Percentiles rank a stretch among this genome's conserved stretches.
Conservation (phyloP, 495 filamentous ascomycete genomes). For the Penicillium coprophilum region DNA sequence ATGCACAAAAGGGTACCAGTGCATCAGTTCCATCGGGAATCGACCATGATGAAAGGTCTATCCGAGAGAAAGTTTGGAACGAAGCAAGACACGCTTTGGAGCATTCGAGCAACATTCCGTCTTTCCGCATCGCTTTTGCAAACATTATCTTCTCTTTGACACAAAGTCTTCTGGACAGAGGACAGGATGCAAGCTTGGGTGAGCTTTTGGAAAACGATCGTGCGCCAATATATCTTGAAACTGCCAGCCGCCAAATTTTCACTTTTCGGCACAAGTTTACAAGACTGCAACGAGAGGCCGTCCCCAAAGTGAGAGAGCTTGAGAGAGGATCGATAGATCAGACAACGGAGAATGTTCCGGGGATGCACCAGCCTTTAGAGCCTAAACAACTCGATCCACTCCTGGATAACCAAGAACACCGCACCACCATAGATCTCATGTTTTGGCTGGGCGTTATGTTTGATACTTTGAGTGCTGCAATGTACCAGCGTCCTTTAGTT, state of each 20-base stretch:
- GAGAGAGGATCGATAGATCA: constrained; percentile 8
- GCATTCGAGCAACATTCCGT: constrained; percentile 36
- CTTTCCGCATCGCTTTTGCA: constrained; percentile 46
- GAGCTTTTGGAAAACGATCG: constrained; percentile 39
- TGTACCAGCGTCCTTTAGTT: constrained; percentile 43
- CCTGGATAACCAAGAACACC: constrained; percentile 30
- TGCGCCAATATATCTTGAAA: constrained; percentile 41
- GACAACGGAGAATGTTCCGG: not conserved
- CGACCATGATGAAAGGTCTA: constrained; percentile 30
- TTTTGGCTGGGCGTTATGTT: constrained; percentile 54
- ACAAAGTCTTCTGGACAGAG: constrained; percentile 35
- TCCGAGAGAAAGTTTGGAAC: constrained; percentile 46
- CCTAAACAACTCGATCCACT: constrained; percentile 7
- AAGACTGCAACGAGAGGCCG: constrained; percentile 17
- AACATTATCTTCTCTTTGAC: constrained; percentile 49
- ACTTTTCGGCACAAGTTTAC: constrained; percentile 32
- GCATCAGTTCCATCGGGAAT: constrained; percentile 6
- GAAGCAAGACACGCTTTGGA: constrained; percentile 42
- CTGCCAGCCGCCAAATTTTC: constrained; percentile 36
- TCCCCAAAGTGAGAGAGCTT: not conserved
- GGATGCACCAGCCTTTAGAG: not conserved
- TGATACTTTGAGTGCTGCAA: constrained; percentile 49
- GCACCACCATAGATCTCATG: constrained; percentile 42
- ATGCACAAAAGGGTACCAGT: constrained; percentile 21
- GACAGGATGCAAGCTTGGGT: constrained; percentile 18